Base-by-base conservation (phyloP, 1,284 basidiomycete species). In the Ustilago shanxiensis region DNA sequence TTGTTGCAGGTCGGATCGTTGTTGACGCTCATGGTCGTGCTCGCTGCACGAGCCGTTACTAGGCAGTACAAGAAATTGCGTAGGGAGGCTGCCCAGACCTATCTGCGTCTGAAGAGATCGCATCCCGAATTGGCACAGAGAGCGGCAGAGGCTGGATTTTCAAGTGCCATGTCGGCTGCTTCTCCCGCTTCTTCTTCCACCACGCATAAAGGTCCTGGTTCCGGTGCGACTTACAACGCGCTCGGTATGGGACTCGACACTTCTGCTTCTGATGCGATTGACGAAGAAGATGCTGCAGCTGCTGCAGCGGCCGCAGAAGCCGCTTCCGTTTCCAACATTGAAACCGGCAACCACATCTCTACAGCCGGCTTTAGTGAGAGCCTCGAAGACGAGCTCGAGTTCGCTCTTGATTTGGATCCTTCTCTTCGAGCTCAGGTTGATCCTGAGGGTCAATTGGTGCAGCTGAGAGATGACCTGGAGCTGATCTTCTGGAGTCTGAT, bases 401-500 rank as follows among this genome's bases (percentile, higher is more conserved):
- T 64, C 26, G 72, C 65, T 28, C 51, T 78, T 4, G 76, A 74
- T 16, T 29, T 44, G 2, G 76, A 78, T 35, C 41, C 67, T 6
- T 24, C 54, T 26, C 41, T 78, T 35, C 64, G 72, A 18, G 50
- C 61, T 2, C 57, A 72, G 60, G 58, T 78, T 20, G 76, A 78
- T n/a, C 76, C 76, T 1, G 72, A 78, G 4, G 56, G 68, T 2
- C 54, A 66, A 31, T 37, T 78, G 37, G 52, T 65, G 1, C 16
- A 35, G 10, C 39, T 78, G 58, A 57, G 68, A 18, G 72, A 78
- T 26, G 76, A 78, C 37, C 54, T 78, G 8, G 76, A 78, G 44
- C 50, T 78, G n/a, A 66, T 74, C 53, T 78, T 78, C 37, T 78
- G 72, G 72, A 67, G 60, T 28, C 47, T 78, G n/a, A 55, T 78